Percentiles rank a stretch among this genome's conserved stretches.
These are phyloP conservation scores for Krasilnikovozyma curviuscula DNA, from an alignment of 768 basidiomycete species.

Conservation along the genomic window DNA sequence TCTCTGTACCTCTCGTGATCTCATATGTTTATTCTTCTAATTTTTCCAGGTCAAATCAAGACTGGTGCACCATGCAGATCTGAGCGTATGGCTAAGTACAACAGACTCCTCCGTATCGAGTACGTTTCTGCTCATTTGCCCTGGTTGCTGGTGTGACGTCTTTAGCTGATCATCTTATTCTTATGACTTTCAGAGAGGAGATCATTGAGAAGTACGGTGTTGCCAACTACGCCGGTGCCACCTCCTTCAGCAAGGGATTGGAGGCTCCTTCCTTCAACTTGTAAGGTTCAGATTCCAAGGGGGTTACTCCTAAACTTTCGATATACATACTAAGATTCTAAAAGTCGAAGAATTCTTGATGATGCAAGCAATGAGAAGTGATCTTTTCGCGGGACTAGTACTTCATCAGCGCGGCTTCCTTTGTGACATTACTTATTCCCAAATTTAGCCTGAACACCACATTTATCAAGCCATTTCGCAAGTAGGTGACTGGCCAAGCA, in stretches of 20 bases:
- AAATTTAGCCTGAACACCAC: too few relatives aligned
- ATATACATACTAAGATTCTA: too few relatives aligned
- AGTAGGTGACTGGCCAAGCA: too few relatives aligned
- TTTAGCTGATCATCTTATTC: conserved; percentile 10
- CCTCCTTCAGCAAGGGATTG: conserved; percentile 58
- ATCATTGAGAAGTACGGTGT: conserved; percentile 36
- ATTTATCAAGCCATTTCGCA: too few relatives aligned
- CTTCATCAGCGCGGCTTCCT: too few relatives aligned
- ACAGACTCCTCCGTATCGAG: conserved; percentile 26
- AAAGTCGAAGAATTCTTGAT: too few relatives aligned
- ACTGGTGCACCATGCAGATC: conserved; percentile 50
- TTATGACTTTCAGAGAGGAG: conserved; percentile 43
- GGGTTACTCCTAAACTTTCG: not conserved
- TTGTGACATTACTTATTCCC: too few relatives aligned
- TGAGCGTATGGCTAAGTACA: conserved; percentile 76
- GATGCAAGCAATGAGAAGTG: too few relatives aligned
- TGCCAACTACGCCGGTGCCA: conserved; percentile 52
- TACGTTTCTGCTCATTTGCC: too few relatives aligned
- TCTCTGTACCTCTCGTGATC: not conserved
- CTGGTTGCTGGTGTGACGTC: not conserved
- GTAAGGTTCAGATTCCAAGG: not conserved
- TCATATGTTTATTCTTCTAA: not conserved
- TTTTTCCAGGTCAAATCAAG: conserved; percentile 55
- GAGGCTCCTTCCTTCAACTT: conserved; percentile 43
- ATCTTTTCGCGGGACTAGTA: too few relatives aligned